Conservation (phyloP, 768 basidiomycete genomes). For the Pholiota conissans region DNA sequence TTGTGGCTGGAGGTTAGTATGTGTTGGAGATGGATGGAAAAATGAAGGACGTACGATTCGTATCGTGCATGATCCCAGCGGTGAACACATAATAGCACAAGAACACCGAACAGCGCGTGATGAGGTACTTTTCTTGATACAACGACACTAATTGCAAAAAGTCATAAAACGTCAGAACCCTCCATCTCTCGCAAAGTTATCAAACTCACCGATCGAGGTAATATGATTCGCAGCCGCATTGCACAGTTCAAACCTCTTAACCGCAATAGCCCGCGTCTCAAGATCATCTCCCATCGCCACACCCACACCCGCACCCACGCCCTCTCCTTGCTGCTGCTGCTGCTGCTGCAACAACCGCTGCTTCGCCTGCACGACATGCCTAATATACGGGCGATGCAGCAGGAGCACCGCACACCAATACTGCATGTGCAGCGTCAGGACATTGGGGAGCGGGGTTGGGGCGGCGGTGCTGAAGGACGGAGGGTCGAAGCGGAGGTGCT, state of each 20-base stretch:
- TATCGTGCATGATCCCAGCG: slow-evolving; percentile 78
- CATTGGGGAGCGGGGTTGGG: slow-evolving; percentile 51
- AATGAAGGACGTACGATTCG: slow-evolving; percentile 68
- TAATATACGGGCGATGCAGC: slow-evolving; percentile 67
- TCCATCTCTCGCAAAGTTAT: background rate
- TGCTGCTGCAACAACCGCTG: slow-evolving; percentile 52
- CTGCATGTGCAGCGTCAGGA: slow-evolving; percentile 80
- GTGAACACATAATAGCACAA: slow-evolving; percentile 80
- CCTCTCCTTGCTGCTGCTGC: slow-evolving; percentile 32
- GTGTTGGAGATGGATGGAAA: too few relatives aligned
- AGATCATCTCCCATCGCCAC: slow-evolving; percentile 46
- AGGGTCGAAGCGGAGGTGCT: slow-evolving; percentile 65
- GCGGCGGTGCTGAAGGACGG: slow-evolving; percentile 11
- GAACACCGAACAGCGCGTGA: slow-evolving; percentile 66
- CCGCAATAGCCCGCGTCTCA: slow-evolving; percentile 53
- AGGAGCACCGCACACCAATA: slow-evolving; percentile 81
- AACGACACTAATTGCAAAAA: slow-evolving; percentile 40
- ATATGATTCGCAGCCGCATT: slow-evolving; percentile 79
- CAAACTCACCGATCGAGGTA: slow-evolving; percentile 57
- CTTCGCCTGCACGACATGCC: background rate
- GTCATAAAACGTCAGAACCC: background rate
- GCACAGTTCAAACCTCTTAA: slow-evolving; percentile 73
- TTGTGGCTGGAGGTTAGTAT: too few relatives aligned
- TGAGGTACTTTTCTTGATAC: slow-evolving; percentile 63
- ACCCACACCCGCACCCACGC: slow-evolving; percentile 33